Base-by-base conservation (phyloP, 1,139 yeast species). In the Diutina catenulata region DNA sequence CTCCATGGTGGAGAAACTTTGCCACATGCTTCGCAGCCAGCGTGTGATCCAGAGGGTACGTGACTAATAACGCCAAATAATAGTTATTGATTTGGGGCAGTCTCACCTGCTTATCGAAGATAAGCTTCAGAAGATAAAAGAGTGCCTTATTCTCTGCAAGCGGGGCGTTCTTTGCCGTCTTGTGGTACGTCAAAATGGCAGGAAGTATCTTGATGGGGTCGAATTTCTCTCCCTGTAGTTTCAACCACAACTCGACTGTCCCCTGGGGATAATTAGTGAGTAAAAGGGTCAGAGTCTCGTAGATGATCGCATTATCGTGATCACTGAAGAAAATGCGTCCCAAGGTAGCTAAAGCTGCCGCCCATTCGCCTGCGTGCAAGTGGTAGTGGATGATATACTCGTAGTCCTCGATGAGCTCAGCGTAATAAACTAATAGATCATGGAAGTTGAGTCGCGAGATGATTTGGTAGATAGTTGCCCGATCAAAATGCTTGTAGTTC, bases 181-280 rank as follows among this genome's bases (percentile, higher is more conserved):
- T 66, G 45, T 76, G 76, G 55, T 81, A 86, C 0, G 77, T 67
- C 43, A 87, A 54, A 14, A 91, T 61, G 0, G 96, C 78, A 1
- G 96, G 94, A 5, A 91, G 57, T 23, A 93, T 62, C 43, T 68
- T 74, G 9, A 72, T 68, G 33, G 78, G 76, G 40, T 81, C 70
- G 10, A 73, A 41, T 10, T 13, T n/a, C 13, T 20, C 22, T n/a
- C 18, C 16, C 21, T 31, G 35, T 37, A 76, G 56, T 41, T 79
- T 68, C 51, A 83, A 69, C 97, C 96, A 91, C 0, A 83, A 68
- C 33, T 80, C 82, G 1, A 83, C 74, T 0, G 95, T 84, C 11
- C 67, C 69, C 27, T 62, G 62, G 0, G 99, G 91, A 8, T 72
- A 59, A 48, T 84, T 82, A 4, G 78, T 64, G 40, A 91, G 56